phyloP scores from a whole-genome alignment of 164 flowering plant species.

The Vitis rupestris region DNA sequence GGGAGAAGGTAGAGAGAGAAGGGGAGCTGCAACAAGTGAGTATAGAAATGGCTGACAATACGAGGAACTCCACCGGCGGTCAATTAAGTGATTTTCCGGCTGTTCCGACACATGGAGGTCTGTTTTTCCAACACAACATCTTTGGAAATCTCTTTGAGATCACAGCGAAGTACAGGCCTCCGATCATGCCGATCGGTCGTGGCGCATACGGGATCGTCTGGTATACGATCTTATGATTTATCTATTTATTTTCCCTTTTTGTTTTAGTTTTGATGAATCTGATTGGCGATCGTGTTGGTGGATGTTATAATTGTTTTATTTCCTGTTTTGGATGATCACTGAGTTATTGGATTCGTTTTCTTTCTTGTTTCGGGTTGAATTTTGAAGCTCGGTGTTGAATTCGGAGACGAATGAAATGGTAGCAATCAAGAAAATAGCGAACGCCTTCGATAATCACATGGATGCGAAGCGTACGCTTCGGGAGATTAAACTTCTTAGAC shows the following conservation, averaged over 20 bases:
- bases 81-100: slow-evolving; percentile 51
- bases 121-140: slow-evolving; percentile 64
- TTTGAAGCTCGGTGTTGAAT: slow-evolving; percentile 46
- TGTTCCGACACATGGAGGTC: slow-evolving; percentile 61
- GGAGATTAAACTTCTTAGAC: slow-evolving; percentile 87
- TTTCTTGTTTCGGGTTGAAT: background rate
- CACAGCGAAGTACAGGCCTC: slow-evolving; percentile 75
- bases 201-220: slow-evolving; percentile 98
- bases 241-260: background rate
- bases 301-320: background rate
- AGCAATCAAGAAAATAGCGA: slow-evolving; percentile 88
- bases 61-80: slow-evolving; percentile 16
- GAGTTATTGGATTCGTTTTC: background rate
- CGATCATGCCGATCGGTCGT: slow-evolving; percentile 85
- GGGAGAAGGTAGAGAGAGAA: background rate
- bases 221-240: slow-evolving; percentile 30
- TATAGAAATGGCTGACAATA: slow-evolving; percentile 25
- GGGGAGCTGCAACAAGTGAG: background rate
- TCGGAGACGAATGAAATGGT: slow-evolving; percentile 91
- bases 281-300: background rate
- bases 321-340: background rate
- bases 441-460: slow-evolving; percentile 87
- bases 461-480: slow-evolving; percentile 96
- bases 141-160: slow-evolving; percentile 81
- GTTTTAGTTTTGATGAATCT: background rate